Conservation (phyloP, 306 rosid genomes). For the Quercus wislizeni region DNA sequence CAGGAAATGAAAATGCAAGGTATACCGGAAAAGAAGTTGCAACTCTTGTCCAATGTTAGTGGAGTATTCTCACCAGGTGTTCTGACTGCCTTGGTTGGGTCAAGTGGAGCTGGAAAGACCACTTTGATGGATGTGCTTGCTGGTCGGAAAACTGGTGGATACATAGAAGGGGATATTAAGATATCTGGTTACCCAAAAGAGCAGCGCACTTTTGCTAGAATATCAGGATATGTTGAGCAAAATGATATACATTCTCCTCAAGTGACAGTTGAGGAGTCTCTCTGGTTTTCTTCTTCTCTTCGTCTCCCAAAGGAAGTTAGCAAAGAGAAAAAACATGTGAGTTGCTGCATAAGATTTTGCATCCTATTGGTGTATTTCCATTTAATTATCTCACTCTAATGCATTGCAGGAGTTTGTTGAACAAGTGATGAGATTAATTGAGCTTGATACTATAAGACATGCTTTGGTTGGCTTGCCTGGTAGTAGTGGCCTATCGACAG, state of each 20-base stretch:
- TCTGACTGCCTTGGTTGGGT: constrained; percentile 89
- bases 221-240: constrained; percentile 92
- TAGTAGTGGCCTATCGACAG: constrained; percentile 81
- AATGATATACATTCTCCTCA: constrained; percentile 96
- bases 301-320: constrained; percentile 82
- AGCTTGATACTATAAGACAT: constrained; percentile 66
- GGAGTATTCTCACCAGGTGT: constrained; percentile 92
- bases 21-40: constrained; percentile 63
- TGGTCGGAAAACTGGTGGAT: constrained; percentile 94
- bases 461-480: constrained; percentile 95
- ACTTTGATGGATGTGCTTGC: constrained; percentile 95
- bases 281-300: constrained; percentile 76
- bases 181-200: constrained; percentile 84
- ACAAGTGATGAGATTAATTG: constrained; percentile 80
- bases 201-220: constrained; percentile 78
- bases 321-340: constrained; percentile 54
- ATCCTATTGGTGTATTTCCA: background rate
- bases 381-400: constrained; percentile 9
- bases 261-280: constrained; percentile 82
- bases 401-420: constrained; percentile 75
- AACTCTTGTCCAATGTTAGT: constrained; percentile 71
- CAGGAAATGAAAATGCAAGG: constrained; percentile 72
- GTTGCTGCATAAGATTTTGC: constrained; percentile 14
- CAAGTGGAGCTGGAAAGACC: constrained; percentile 98
- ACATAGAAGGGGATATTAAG: constrained; percentile 74